phyloP scores from a whole-genome alignment of 208 protist genomes.

The Chromosphaera perkinsii region DNA sequence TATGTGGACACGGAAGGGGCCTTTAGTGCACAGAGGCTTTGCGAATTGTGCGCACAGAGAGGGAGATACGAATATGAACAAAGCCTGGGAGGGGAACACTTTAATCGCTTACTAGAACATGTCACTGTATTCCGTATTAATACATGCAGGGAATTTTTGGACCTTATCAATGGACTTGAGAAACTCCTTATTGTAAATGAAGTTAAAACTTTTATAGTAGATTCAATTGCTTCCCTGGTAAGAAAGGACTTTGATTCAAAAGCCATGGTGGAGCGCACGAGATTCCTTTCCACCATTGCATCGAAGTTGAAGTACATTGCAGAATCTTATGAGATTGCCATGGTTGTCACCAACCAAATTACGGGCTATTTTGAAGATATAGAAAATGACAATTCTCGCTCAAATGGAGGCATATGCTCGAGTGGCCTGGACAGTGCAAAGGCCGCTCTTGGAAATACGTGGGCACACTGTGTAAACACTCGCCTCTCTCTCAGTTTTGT shows the following conservation, averaged over 20 bases:
- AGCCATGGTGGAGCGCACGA: background rate
- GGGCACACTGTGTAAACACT: conserved; percentile 5
- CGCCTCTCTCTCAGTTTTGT: too few species aligned
- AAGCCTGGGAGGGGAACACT: too few species aligned
- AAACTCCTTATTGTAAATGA: too few species aligned
- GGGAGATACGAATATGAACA: too few species aligned
- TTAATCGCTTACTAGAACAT: too few species aligned
- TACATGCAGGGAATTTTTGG: too few species aligned
- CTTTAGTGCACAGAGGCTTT: background rate
- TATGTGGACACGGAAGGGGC: conserved; percentile 6
- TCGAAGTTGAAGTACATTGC: background rate
- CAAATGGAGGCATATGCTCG: too few species aligned
- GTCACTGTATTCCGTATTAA: too few species aligned
- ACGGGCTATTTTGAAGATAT: conserved; percentile 1
- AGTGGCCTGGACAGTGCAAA: background rate
- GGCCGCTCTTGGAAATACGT: conserved; percentile 2
- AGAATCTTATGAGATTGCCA: too few species aligned
- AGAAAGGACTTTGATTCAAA: background rate
- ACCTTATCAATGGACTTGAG: too few species aligned
- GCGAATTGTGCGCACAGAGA: too few species aligned
- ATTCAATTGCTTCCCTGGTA: background rate
- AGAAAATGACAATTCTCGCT: background rate
- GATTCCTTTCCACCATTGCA: background rate
- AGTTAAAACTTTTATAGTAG: background rate
- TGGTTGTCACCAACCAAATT: conserved; percentile 9